Base-by-base conservation (phyloP, 2,329 filamentous ascomycete species). In the Fusarium chlamydosporum region DNA sequence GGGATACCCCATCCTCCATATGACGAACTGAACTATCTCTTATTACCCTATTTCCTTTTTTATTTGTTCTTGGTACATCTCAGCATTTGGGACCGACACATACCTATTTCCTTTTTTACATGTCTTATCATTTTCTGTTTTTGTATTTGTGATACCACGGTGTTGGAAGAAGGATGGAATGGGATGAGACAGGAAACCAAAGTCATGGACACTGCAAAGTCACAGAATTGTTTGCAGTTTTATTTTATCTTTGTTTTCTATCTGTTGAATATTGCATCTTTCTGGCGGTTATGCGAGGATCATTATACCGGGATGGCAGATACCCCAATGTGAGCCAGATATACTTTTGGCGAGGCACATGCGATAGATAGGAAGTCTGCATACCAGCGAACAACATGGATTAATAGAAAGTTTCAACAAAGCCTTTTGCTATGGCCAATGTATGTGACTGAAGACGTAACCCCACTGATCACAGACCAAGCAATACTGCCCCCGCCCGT, bases 81-180 rank as follows among this genome's bases (percentile, higher is more conserved):
- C 56, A 50, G 63, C 63, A 59, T 67, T 51, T 42, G 50, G 47
- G 48, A 35, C 45, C 42, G 46, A 40, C 50, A 54, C 57, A 70
- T 68, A 56, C 55, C 55, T 55, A 47, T 52, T 57, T 59, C 34
- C 48, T 54, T 64, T 61, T 56, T 35, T 41, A 35, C 37, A 45
- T 54, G 38, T 31, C 48, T 42, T 43, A 37, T n/a, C 27, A 37
- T 65, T 60, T 56, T 64, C 62, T 70, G 62, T 72, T 61, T 65
- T 67, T 62, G 61, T 31, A 8, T 68, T 68, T 67, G 67, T 75
- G 72, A 74, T 74, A 74, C 72, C 72, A 74, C 63, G 72, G 67
- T 69, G 67, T 70, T 69, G 67, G 63, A 23, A 67, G 66, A 59
- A 67, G 66, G 66, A 70, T 70, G 66, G 66, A 67, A 62, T 31